Percentiles rank a stretch among this genome's conserved stretches.
phyloP scores from a whole-genome alignment of 2,329 filamentous ascomycete genomes.

The Paecilomyces sp. region DNA sequence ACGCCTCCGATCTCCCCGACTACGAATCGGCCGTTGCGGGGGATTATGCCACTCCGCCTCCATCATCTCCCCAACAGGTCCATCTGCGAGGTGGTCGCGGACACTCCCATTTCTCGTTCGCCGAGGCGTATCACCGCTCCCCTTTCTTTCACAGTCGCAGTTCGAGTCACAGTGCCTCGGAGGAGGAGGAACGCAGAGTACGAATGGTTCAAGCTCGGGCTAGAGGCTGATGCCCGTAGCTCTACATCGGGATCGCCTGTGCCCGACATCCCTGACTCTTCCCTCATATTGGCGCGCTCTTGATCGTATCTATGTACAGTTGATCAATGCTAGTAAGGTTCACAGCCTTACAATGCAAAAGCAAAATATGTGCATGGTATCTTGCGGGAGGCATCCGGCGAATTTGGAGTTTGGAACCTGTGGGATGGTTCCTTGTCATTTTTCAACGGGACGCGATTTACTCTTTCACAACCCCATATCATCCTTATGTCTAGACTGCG shows the following conservation, averaged over 20 bases:
- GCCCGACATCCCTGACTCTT: background rate
- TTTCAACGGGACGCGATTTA: background rate
- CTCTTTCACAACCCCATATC: background rate
- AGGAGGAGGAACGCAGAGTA: slow-evolving; percentile 33
- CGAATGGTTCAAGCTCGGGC: slow-evolving; percentile 34
- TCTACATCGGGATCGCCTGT: background rate
- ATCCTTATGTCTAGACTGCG: background rate
- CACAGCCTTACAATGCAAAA: background rate
- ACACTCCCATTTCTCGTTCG: slow-evolving; percentile 20
- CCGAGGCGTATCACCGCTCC: slow-evolving; percentile 19
- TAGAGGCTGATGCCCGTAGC: slow-evolving; percentile 15
- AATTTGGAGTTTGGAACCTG: background rate
- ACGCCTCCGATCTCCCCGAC: slow-evolving; percentile 53
- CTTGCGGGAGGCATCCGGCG: background rate
- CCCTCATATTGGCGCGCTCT: background rate
- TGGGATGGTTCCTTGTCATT: background rate
- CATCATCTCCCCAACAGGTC: slow-evolving; percentile 32
- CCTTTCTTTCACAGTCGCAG: slow-evolving; percentile 17
- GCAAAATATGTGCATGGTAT: background rate
- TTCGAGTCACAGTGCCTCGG: slow-evolving; percentile 15
- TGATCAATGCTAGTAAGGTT: background rate
- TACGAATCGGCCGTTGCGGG: slow-evolving; percentile 52
- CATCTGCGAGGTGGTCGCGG: slow-evolving; percentile 30
- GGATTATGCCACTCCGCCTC: slow-evolving; percentile 16
- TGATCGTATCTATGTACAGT: background rate